These are phyloP conservation scores for Penicillium freii DNA, from an alignment of 2,329 filamentous ascomycete species.

Conservation along the genomic window DNA sequence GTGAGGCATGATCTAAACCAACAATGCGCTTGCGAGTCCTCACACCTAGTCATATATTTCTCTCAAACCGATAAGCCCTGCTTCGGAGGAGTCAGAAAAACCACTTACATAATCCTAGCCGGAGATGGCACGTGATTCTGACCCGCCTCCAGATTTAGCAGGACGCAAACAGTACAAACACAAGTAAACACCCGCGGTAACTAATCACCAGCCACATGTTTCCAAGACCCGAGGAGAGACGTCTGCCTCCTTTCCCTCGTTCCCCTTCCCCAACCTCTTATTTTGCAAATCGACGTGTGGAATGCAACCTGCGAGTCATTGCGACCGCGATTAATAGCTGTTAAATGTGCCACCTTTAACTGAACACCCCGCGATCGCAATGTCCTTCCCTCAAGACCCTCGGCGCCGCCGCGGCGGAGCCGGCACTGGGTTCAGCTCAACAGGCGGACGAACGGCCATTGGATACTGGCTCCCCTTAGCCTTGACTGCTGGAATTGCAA, in stretches of 20 bases:
- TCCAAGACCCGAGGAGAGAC: constrained; percentile 36
- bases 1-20: constrained; percentile 28
- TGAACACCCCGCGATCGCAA: constrained; percentile 30
- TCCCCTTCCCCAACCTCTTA: constrained; percentile 20
- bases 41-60: constrained; percentile 3
- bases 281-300: constrained; percentile 23
- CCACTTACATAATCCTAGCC: background rate
- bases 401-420: constrained; percentile 40
- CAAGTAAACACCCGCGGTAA: constrained; percentile 30
- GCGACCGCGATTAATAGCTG: constrained; percentile 23
- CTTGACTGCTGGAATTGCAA: constrained; percentile 82
- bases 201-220: constrained; percentile 46
- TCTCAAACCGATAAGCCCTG: constrained; percentile 2
- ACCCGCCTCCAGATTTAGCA: constrained; percentile 26
- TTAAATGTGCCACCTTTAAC: constrained; percentile 31
- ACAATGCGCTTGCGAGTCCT: background rate
- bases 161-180: constrained; percentile 33
- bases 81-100: constrained; percentile 3
- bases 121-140: background rate
- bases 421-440: constrained; percentile 43
- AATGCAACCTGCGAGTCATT: constrained; percentile 33
- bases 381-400: constrained; percentile 43
- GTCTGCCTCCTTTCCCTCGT: constrained; percentile 14
- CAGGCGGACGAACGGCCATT: constrained; percentile 42
- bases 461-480: constrained; percentile 86